Percentiles rank a stretch among this genome's conserved stretches.
Evolutionary conservation across 2,329 filamentous ascomycete genomes (phyloP).

Genomic region (Colletotrichum sp.): DNA sequence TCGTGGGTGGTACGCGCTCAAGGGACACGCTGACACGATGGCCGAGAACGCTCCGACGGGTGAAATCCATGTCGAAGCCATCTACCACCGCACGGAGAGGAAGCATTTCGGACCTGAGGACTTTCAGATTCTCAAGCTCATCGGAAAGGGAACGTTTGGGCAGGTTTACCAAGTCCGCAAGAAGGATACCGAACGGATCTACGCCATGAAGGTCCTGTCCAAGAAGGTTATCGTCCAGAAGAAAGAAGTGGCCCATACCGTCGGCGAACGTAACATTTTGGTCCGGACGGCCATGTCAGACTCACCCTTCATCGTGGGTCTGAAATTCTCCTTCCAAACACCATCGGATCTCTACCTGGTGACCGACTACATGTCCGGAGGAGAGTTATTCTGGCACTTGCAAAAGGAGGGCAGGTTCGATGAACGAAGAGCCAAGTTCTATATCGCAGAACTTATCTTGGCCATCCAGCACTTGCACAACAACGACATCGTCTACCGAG

Average conservation of each 20-base stretch:
- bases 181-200: slow-evolving; percentile 94
- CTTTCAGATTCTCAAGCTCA: slow-evolving; percentile 94
- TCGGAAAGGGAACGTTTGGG: slow-evolving; percentile 97
- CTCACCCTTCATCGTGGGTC: slow-evolving; percentile 95
- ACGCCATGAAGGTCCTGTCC: slow-evolving; percentile 98
- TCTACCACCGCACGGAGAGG: slow-evolving; percentile 86
- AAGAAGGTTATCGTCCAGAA: slow-evolving; percentile 99
- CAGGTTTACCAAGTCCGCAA: slow-evolving; percentile 99
- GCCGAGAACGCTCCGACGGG: slow-evolving; percentile 79
- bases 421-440: slow-evolving; percentile 95
- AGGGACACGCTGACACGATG: slow-evolving; percentile 74
- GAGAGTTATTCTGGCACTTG: slow-evolving; percentile 97
- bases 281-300: slow-evolving; percentile 95
- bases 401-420: slow-evolving; percentile 97
- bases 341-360: slow-evolving; percentile 97
- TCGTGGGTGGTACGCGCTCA: slow-evolving; percentile 85
- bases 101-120: slow-evolving; percentile 94
- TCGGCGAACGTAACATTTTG: slow-evolving; percentile 95
- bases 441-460: slow-evolving; percentile 96
- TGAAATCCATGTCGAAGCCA: slow-evolving; percentile 86
- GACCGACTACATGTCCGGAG: slow-evolving; percentile 99
- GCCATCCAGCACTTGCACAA: slow-evolving; percentile 94
- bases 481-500: slow-evolving; percentile 97
- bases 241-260: slow-evolving; percentile 97
- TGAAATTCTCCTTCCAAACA: slow-evolving; percentile 99